Conservation (phyloP, 805 yeast species). For the Yarrowia hollandica region DNA sequence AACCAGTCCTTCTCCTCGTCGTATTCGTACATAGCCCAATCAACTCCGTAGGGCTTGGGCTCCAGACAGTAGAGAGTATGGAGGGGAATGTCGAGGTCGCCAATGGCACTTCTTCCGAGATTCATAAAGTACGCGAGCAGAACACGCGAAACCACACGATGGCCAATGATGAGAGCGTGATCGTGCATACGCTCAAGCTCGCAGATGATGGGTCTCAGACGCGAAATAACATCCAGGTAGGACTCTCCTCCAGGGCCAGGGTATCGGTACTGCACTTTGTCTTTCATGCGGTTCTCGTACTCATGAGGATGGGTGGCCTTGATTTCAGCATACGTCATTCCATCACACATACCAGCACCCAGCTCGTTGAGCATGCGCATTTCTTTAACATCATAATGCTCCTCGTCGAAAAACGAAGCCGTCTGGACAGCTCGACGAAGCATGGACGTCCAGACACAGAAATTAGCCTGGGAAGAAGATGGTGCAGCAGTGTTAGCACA, state of each 20-base stretch:
- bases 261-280: slow-evolving; percentile 82
- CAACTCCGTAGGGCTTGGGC: slow-evolving; percentile 93
- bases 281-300: slow-evolving; percentile 68
- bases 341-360: slow-evolving; percentile 91
- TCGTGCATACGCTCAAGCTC: slow-evolving; percentile 91
- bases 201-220: slow-evolving; percentile 84
- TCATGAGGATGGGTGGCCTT: slow-evolving; percentile 72
- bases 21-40: slow-evolving; percentile 86
- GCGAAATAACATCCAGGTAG: slow-evolving; percentile 86
- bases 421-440: slow-evolving; percentile 76
- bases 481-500: slow-evolving; percentile 31
- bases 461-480: slow-evolving; percentile 59
- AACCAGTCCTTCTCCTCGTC: slow-evolving; percentile 79
- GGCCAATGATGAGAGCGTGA: slow-evolving; percentile 79
- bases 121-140: slow-evolving; percentile 87
- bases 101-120: slow-evolving; percentile 70
- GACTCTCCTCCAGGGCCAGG: slow-evolving; percentile 99
- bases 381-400: slow-evolving; percentile 72
- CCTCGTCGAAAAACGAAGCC: slow-evolving; percentile 72
- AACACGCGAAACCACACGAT: slow-evolving; percentile 87
- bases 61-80: slow-evolving; percentile 89
- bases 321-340: slow-evolving; percentile 88
- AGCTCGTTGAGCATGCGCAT: slow-evolving; percentile 92
- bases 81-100: slow-evolving; percentile 88
- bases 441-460: slow-evolving; percentile 94